Evolutionary conservation across 1,284 basidiomycete genomes (phyloP), one percentile per base, ranked within the genome.

Genomic region (Irpex sp.): DNA sequence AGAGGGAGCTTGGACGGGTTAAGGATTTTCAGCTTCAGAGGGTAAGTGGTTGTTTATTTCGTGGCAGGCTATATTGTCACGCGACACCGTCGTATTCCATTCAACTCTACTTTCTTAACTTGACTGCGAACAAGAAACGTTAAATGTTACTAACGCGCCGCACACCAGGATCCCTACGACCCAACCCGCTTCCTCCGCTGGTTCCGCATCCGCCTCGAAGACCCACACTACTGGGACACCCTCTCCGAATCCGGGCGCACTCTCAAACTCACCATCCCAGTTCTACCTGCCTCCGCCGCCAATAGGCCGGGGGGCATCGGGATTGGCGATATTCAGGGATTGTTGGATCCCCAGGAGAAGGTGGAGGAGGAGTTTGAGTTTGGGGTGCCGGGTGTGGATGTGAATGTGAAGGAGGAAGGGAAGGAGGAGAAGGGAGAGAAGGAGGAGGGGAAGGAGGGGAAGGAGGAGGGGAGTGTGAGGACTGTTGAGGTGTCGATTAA

Each of bases 1-100:
- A 64, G 57, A 61, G 46, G 47, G 31, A 55, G 31, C 58, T 61
- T 26, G 63, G 63, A n/a, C 39, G 37, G 33, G 11, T 64, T 15
- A 46, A 56, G 50, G 63, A 64, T 56, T 58, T 54, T 47, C 15
- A 58, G 36, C n/a, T 64, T 17, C n/a, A 19, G 5, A 19, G 60
- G 33, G 63, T 64, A 50, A 31, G 60, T 58, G 1, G 21, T 1
- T 21, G 21, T 33, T 33, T 33, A 3, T 33, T 6, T 33, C 3
- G 3, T 33, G 1, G 31, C 6, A 17, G n/a, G 15, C 2, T 13
- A n/a, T 17, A 6, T 39, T 26, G n/a, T 2, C 36, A 13, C 37
- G n/a, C 9, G 13, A 15, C 37, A 58, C n/a, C n/a, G n/a, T n/a
- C n/a, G n/a, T n/a, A n/a, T n/a, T n/a, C n/a, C n/a, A n/a, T n/a